These are phyloP conservation scores for Acanthamoeba lenticulata DNA, from an alignment of 208 protist species.

Conservation along the genomic window DNA sequence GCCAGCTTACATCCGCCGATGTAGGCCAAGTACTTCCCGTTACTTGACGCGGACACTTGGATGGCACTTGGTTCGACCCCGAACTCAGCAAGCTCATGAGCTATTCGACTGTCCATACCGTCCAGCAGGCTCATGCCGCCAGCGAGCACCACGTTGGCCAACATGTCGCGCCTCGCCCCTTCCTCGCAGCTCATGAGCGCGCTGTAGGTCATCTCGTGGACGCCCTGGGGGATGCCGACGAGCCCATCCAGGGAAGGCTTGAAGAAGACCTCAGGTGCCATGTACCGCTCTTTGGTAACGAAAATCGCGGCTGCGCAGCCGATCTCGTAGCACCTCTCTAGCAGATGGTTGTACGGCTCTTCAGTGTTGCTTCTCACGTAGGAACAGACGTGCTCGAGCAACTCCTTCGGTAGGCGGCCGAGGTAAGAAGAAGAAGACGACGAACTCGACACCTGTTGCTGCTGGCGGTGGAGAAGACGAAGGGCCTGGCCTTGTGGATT, in stretches of 20 bases:
- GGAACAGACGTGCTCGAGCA: not conserved
- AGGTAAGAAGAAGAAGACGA: not conserved
- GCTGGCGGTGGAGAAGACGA: not conserved
- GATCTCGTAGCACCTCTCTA: not conserved
- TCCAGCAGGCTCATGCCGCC: conserved; percentile 96
- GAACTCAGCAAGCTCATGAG: conserved; percentile 94
- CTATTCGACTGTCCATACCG: conserved; percentile 95
- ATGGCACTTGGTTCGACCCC: conserved; percentile 91
- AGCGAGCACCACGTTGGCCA: conserved; percentile 94
- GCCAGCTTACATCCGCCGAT: not conserved
- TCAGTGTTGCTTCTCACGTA: conserved; percentile 71
- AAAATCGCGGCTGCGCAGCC: not conserved
- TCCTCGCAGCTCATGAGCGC: conserved; percentile 89
- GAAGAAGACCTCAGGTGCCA: conserved; percentile 90
- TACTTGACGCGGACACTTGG: not conserved
- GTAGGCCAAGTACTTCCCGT: not conserved
- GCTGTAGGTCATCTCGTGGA: conserved; percentile 80
- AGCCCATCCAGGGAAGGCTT: conserved; percentile 84
- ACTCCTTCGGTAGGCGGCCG: not conserved
- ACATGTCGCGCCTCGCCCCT: conserved; percentile 92
- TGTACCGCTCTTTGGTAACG: conserved; percentile 28
- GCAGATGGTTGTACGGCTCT: conserved; percentile 72
- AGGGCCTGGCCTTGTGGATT: not conserved
- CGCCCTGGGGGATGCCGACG: conserved; percentile 42
- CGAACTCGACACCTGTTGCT: too few species aligned